Conservation (phyloP, 1,284 basidiomycete genomes). For the Ceratobasidium theobromae region DNA sequence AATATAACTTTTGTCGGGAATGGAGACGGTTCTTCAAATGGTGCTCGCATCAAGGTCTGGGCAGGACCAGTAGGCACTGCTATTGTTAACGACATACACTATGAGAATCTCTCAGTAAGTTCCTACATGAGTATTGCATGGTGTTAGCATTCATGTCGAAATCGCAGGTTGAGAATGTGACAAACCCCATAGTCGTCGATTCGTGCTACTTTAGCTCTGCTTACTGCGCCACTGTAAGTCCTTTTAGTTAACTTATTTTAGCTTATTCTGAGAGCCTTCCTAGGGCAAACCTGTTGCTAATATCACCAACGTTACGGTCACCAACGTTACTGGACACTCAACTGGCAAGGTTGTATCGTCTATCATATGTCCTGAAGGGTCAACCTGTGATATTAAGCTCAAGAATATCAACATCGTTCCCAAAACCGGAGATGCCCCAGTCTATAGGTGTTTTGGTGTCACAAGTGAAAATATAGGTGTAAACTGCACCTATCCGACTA, state of each 20-base stretch:
- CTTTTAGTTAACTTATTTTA: not conserved
- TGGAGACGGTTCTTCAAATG: slow-evolving; percentile 27
- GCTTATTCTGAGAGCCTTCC: not conserved
- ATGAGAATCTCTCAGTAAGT: slow-evolving; percentile 26
- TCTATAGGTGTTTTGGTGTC: slow-evolving; percentile 28
- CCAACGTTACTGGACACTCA: slow-evolving; percentile 27
- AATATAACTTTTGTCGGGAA: slow-evolving; percentile 32
- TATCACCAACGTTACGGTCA: slow-evolving; percentile 30
- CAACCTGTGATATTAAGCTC: slow-evolving; percentile 32
- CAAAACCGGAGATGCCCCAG: slow-evolving; percentile 22
- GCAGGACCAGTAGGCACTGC: slow-evolving; percentile 28
- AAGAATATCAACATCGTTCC: slow-evolving; percentile 31
- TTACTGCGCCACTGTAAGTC: slow-evolving; percentile 15
- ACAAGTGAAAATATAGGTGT: slow-evolving; percentile 25
- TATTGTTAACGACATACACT: slow-evolving; percentile 31
- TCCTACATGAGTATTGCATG: not conserved
- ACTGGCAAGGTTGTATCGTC: slow-evolving; percentile 21
- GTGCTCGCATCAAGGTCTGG: slow-evolving; percentile 34
- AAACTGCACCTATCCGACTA: slow-evolving; percentile 28
- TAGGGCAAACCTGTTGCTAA: slow-evolving; percentile 29
- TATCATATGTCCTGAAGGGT: slow-evolving; percentile 28
- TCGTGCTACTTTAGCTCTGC: slow-evolving; percentile 31
- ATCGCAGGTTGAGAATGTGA: slow-evolving; percentile 8
- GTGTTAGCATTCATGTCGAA: not conserved
- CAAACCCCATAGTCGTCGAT: slow-evolving; percentile 23